Percentiles rank a stretch among this genome's conserved stretches.
phyloP scores from a whole-genome alignment of 2,329 filamentous ascomycete species.

The Fusarium nygamai region DNA sequence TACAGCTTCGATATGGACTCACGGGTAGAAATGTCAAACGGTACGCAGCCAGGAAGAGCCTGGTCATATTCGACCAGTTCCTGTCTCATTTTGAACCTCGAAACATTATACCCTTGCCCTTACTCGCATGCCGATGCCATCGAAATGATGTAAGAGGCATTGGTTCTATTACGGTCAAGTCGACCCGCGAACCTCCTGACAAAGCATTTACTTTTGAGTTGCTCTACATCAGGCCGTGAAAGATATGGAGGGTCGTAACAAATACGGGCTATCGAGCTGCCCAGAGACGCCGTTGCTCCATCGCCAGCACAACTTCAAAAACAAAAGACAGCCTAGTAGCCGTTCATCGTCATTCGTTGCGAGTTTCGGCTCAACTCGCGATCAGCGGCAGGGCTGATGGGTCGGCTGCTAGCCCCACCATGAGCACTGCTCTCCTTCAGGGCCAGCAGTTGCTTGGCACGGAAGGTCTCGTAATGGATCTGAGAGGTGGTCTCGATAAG shows the following conservation, averaged over 20 bases:
- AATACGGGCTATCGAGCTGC: conserved; percentile 43
- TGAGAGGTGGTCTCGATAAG: conserved; percentile 99
- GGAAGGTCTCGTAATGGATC: conserved; percentile 99
- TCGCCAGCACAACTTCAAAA: conserved; percentile 46
- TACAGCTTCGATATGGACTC: conserved; percentile 33
- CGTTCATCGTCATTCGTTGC: conserved; percentile 98
- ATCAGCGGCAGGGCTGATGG: conserved; percentile 94
- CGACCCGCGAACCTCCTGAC: conserved; percentile 33
- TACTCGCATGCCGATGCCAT: conserved; percentile 38
- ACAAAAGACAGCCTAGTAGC: conserved; percentile 73
- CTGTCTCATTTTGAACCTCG: neutral
- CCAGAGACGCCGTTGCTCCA: conserved; percentile 50
- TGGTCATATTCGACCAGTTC: conserved; percentile 2
- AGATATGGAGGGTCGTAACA: conserved; percentile 47
- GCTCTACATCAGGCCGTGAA: conserved; percentile 45
- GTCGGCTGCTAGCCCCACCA: conserved; percentile 78
- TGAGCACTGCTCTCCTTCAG: conserved; percentile 98
- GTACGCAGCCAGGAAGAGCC: conserved; percentile 18
- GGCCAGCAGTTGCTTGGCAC: conserved; percentile 96
- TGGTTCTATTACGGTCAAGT: conserved; percentile 26
- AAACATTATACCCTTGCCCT: conserved; percentile 25
- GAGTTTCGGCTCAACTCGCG: conserved; percentile 96
- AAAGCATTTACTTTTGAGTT: conserved; percentile 40
- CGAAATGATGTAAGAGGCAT: conserved; percentile 32
- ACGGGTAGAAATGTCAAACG: neutral